Conservation (phyloP, 768 basidiomycete genomes). For the Suillus alpinus region DNA sequence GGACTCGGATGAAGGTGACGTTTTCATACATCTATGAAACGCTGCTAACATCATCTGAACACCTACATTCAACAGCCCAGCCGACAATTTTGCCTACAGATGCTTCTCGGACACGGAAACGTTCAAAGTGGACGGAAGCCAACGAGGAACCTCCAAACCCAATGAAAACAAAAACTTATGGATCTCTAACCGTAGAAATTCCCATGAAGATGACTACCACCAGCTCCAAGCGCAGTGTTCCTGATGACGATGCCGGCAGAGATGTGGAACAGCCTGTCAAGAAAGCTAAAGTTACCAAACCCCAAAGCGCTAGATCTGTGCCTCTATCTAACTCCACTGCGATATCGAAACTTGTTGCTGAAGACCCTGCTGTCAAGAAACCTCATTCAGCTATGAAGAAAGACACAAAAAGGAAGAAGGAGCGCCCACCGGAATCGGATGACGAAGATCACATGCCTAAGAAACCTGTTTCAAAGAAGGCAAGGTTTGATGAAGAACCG, state of each 20-base stretch:
- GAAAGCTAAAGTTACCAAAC: conserved; percentile 11
- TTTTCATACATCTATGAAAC: not conserved
- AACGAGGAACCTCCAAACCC: not conserved
- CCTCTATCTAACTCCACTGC: not conserved
- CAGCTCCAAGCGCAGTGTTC: not conserved
- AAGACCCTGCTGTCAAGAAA: conserved; percentile 3
- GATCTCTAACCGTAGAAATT: not conserved
- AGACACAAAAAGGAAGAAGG: conserved; percentile 12
- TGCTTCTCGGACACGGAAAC: not conserved
- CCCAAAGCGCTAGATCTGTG: not conserved
- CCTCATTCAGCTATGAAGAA: not conserved
- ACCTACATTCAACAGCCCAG: not conserved
- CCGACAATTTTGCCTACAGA: not conserved
- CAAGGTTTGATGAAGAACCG: not conserved
- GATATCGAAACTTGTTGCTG: not conserved
- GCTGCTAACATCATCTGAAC: not conserved
- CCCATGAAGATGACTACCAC: not conserved
- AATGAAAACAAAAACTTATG: not conserved
- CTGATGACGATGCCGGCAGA: conserved; percentile 1
- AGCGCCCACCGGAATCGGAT: conserved; percentile 7
- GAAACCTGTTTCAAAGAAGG: conserved; percentile 13
- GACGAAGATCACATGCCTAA: conserved; percentile 20
- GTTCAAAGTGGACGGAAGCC: not conserved
- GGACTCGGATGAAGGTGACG: not conserved
- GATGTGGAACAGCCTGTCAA: conserved; percentile 9